Evolutionary conservation across 2,329 filamentous ascomycete species (phyloP).

Genomic region (Lachnellula hyalina): DNA sequence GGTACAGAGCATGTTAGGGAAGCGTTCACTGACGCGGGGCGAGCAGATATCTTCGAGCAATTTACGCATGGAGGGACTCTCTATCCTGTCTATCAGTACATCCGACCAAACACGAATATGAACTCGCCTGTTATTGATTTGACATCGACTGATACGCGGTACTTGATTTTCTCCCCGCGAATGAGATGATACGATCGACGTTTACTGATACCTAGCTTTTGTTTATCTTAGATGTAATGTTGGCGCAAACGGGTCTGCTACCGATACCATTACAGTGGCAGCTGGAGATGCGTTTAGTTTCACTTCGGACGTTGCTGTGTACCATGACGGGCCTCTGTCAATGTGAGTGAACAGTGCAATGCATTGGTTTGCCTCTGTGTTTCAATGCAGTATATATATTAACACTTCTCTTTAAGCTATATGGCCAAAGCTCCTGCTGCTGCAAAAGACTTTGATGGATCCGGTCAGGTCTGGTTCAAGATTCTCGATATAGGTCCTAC

Average conservation of each 20-base stretch:
- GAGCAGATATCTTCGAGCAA: constrained; percentile 26
- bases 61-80: constrained; percentile 20
- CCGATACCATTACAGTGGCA: constrained; percentile 27
- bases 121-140: constrained; percentile 41
- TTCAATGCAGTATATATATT: not conserved
- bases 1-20: not conserved
- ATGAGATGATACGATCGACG: not conserved
- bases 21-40: not conserved
- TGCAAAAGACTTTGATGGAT: constrained; percentile 32
- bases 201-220: constrained; percentile 31
- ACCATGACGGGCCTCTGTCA: constrained; percentile 32
- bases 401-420: constrained; percentile 17
- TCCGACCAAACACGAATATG: constrained; percentile 41
- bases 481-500: constrained; percentile 32
- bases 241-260: constrained; percentile 18
- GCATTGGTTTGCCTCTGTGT: not conserved
- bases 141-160: constrained; percentile 20
- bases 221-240: constrained; percentile 41
- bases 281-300: constrained; percentile 40
- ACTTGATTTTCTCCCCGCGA: not conserved
- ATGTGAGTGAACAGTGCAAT: constrained; percentile 18
- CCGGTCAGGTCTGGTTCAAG: constrained; percentile 35
- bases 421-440: constrained; percentile 34
- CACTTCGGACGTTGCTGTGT: constrained; percentile 37
- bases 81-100: constrained; percentile 43